A percentile compares a stretch with the other conserved stretches of the same genome.
These are phyloP conservation scores for Candida piceae DNA, from an alignment of 805 yeast genomes.

Conservation along the genomic window DNA sequence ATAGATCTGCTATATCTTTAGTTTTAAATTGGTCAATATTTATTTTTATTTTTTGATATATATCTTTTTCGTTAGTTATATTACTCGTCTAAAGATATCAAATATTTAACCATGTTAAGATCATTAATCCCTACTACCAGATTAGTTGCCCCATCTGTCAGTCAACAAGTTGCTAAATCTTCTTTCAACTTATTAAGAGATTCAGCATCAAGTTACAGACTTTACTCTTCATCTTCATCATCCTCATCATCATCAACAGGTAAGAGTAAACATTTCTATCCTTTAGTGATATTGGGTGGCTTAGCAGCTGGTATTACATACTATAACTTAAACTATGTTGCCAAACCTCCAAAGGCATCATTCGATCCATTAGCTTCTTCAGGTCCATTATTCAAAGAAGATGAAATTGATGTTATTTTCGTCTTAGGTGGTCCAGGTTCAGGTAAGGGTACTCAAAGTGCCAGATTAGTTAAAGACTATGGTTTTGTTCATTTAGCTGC, in stretches of 20 bases:
- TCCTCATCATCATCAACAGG: neutral
- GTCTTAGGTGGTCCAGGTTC: constrained; percentile 98
- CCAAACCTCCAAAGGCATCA: constrained; percentile 30
- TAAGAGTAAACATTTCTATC: constrained; percentile 18
- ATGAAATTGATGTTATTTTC: constrained; percentile 74
- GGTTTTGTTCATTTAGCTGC: constrained; percentile 88
- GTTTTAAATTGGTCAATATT: too few species aligned
- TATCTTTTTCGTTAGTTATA: too few species aligned
- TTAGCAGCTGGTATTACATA: constrained; percentile 30
- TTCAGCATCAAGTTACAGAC: neutral
- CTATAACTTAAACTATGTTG: constrained; percentile 24
- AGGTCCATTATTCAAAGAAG: constrained; percentile 41
- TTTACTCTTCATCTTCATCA: constrained; percentile 10
- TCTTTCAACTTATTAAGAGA: neutral
- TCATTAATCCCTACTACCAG: neutral
- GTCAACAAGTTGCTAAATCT: neutral
- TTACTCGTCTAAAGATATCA: too few species aligned
- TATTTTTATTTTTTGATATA: too few species aligned
- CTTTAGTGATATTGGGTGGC: constrained; percentile 25
- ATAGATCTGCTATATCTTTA: too few species aligned
- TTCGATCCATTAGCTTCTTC: constrained; percentile 25
- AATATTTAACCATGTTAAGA: neutral
- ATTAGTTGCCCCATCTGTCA: neutral
- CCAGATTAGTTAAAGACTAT: constrained; percentile 71
- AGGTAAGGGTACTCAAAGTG: constrained; percentile 97